A percentile compares a stretch with the other conserved stretches of the same genome.
These are phyloP conservation scores for Porodaedalea pini DNA, from an alignment of 1,284 basidiomycete species.

Conservation along the genomic window DNA sequence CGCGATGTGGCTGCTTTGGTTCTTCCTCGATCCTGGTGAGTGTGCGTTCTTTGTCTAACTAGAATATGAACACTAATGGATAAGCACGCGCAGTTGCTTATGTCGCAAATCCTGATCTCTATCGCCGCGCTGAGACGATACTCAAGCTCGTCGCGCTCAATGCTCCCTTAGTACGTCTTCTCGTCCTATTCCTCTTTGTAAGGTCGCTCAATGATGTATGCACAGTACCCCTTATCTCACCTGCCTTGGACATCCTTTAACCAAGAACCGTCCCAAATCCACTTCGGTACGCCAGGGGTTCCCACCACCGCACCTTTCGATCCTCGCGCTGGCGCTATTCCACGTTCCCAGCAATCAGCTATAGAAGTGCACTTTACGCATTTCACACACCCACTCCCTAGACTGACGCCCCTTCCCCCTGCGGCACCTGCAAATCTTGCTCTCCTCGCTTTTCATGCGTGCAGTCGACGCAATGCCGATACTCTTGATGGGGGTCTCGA, in stretches of 20 bases:
- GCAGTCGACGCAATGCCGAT: neutral
- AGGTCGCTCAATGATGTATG: constrained; percentile 18
- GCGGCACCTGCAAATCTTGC: constrained; percentile 67
- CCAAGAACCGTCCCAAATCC: constrained; percentile 29
- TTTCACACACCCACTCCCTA: constrained; percentile 25
- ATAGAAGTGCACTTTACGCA: constrained; percentile 12
- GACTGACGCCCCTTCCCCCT: constrained; percentile 51
- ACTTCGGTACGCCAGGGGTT: constrained; percentile 11
- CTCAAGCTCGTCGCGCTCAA: constrained; percentile 61
- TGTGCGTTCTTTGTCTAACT: constrained; percentile 13
- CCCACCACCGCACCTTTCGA: neutral
- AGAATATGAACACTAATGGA: neutral
- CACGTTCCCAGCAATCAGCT: neutral
- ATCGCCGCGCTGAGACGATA: constrained; percentile 44
- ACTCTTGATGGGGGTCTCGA: neutral
- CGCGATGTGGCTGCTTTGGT: constrained; percentile 42
- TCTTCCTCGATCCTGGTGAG: constrained; percentile 58
- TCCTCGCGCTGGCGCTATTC: neutral
- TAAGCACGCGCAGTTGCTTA: constrained; percentile 43
- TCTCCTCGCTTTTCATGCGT: constrained; percentile 50
- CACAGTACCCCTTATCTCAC: constrained; percentile 55
- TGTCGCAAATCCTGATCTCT: constrained; percentile 36
- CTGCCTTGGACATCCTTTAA: constrained; percentile 58
- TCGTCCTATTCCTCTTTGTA: constrained; percentile 11
- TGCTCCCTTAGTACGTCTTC: constrained; percentile 54